Percentiles rank a stretch among this genome's conserved stretches.
phyloP scores from a whole-genome alignment of 495 filamentous ascomycete species.

The Penicillium coprophilum region DNA sequence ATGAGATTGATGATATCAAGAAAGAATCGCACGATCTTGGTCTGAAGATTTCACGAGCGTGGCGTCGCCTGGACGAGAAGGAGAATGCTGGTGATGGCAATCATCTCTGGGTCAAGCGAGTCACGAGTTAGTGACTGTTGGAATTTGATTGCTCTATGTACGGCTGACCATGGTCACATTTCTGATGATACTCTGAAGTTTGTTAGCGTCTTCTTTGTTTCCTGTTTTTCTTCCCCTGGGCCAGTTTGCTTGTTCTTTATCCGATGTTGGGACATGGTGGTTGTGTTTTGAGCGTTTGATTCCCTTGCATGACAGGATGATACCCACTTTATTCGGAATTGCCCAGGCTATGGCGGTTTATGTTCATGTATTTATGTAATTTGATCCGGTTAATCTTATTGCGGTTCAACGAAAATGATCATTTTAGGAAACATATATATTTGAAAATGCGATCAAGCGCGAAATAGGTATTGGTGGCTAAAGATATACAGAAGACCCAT shows the following conservation, averaged over 20 bases:
- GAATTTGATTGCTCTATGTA: background rate
- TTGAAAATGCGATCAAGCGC: slow-evolving; percentile 12
- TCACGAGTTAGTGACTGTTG: slow-evolving; percentile 44
- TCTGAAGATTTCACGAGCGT: slow-evolving; percentile 75
- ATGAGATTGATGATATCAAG: slow-evolving; percentile 75
- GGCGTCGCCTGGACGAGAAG: slow-evolving; percentile 70
- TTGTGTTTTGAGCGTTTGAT: slow-evolving; percentile 14
- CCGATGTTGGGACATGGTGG: slow-evolving; percentile 1
- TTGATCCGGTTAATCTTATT: background rate
- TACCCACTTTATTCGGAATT: slow-evolving; percentile 7
- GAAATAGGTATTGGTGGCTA: slow-evolving; percentile 11
- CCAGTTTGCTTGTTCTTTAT: slow-evolving; percentile 1
- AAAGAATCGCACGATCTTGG: slow-evolving; percentile 84
- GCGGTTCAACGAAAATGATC: background rate
- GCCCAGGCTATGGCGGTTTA: background rate
- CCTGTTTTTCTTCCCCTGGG: background rate
- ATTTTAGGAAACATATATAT: background rate
- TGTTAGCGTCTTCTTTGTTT: slow-evolving; percentile 3
- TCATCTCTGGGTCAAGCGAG: slow-evolving; percentile 78
- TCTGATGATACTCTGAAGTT: background rate
- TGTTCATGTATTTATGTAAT: background rate
- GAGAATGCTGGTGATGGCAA: slow-evolving; percentile 70
- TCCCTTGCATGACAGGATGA: slow-evolving; percentile 10
- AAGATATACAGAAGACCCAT: slow-evolving; percentile 10
- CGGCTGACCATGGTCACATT: slow-evolving; percentile 3